These are phyloP conservation scores for Betula pendula DNA, from an alignment of 306 rosid genomes.

Conservation along the genomic window DNA sequence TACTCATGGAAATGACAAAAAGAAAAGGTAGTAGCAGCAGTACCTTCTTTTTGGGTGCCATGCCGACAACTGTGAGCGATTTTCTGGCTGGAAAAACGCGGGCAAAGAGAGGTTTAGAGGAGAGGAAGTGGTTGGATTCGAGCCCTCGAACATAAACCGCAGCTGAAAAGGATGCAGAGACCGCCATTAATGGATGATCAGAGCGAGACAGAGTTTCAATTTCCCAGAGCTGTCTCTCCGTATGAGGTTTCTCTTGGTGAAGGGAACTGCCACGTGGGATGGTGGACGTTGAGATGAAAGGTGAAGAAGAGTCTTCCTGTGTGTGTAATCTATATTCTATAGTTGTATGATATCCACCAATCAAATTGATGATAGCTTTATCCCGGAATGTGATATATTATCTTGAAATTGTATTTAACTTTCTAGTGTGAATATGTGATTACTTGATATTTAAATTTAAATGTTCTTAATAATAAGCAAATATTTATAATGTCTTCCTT, in stretches of 20 bases:
- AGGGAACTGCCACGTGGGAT: slow-evolving; percentile 63
- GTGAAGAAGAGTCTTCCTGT: background rate
- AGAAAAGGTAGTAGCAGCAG: background rate
- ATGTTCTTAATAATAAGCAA: too few species aligned
- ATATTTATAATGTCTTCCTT: too few species aligned
- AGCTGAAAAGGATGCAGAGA: slow-evolving; percentile 50
- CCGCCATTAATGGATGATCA: slow-evolving; percentile 52
- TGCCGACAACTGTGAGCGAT: slow-evolving; percentile 55
- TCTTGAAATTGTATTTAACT: too few species aligned
- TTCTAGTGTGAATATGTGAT: too few species aligned
- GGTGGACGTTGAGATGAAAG: slow-evolving; percentile 4
- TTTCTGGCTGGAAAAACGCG: slow-evolving; percentile 25
- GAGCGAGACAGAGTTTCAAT: background rate
- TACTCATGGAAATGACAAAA: background rate
- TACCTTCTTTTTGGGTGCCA: slow-evolving; percentile 84
- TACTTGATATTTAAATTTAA: too few species aligned
- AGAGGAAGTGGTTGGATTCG: slow-evolving; percentile 28
- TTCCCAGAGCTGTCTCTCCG: background rate
- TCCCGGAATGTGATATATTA: slow-evolving; percentile 20
- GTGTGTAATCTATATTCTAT: slow-evolving; percentile 18
- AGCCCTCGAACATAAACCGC: slow-evolving; percentile 36
- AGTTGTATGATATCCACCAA: slow-evolving; percentile 46
- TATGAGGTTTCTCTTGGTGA: slow-evolving; percentile 5
- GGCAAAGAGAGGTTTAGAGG: slow-evolving; percentile 26
- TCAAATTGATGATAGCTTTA: slow-evolving; percentile 47